A percentile compares a stretch with the other conserved stretches of the same genome.
These are phyloP conservation scores for Omphalotus guepiniiformis DNA, from an alignment of 768 basidiomycete species.

Conservation along the genomic window DNA sequence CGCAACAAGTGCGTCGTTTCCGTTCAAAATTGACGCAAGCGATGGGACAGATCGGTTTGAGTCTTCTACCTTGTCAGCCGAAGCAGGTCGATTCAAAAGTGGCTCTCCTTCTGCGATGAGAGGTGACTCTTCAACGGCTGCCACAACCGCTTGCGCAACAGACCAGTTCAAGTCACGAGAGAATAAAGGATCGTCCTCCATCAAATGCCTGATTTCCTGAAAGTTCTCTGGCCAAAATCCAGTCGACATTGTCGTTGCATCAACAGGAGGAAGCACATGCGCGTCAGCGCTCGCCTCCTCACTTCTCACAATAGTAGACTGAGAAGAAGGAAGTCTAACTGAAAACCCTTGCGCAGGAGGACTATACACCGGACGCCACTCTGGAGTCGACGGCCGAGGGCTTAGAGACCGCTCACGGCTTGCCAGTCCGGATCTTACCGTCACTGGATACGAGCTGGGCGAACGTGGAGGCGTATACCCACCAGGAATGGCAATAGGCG, in stretches of 20 bases:
- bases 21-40: slow-evolving; percentile 28
- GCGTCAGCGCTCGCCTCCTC: not conserved
- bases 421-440: not conserved
- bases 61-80: slow-evolving; percentile 8
- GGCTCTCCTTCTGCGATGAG: slow-evolving; percentile 24
- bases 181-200: slow-evolving; percentile 13
- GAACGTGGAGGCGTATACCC: not conserved
- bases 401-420: not conserved
- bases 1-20: slow-evolving; percentile 8
- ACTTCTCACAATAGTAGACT: not conserved
- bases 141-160: not conserved
- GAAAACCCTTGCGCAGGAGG: not conserved
- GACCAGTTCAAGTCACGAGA: not conserved
- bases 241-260: slow-evolving; percentile 10
- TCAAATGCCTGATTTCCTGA: slow-evolving; percentile 32
- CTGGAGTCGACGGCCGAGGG: not conserved
- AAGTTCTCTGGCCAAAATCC: slow-evolving; percentile 31
- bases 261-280: slow-evolving; percentile 2
- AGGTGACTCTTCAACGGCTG: slow-evolving; percentile 19
- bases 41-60: slow-evolving; percentile 15
- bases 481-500: slow-evolving; percentile 3
- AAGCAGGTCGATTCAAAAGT: slow-evolving; percentile 21
- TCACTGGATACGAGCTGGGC: not conserved
- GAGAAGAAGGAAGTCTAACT: not conserved
- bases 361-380: not conserved